phyloP scores from a whole-genome alignment of 2,329 filamentous ascomycete genomes.

The Lachnellula suecica region DNA sequence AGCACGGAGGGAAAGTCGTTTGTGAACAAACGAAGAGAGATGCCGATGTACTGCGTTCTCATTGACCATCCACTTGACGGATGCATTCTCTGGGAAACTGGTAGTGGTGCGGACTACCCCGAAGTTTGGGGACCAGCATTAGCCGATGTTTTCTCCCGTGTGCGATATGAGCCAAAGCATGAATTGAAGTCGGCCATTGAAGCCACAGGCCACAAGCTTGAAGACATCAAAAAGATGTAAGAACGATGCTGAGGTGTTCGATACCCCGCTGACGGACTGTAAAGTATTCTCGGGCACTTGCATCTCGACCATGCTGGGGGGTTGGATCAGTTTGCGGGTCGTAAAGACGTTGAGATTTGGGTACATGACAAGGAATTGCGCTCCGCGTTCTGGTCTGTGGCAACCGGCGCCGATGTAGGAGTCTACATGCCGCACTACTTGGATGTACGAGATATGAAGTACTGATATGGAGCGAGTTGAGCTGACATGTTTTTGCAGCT shows the following conservation, averaged over 20 bases:
- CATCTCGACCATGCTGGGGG: slow-evolving; percentile 49
- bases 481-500: slow-evolving; percentile 29
- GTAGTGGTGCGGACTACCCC: slow-evolving; percentile 26
- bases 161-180: slow-evolving; percentile 26
- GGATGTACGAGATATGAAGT: slow-evolving; percentile 25
- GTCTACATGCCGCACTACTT: slow-evolving; percentile 38
- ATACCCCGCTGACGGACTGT: neutral
- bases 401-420: slow-evolving; percentile 39
- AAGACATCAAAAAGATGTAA: slow-evolving; percentile 43
- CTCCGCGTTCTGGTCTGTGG: slow-evolving; percentile 44
- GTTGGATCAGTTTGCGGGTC: slow-evolving; percentile 41
- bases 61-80: slow-evolving; percentile 30
- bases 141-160: slow-evolving; percentile 39
- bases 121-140: slow-evolving; percentile 34
- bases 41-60: slow-evolving; percentile 26
- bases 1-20: slow-evolving; percentile 20
- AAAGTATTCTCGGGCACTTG: slow-evolving; percentile 43
- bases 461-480: neutral
- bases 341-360: slow-evolving; percentile 43
- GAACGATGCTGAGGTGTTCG: neutral
- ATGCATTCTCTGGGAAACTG: slow-evolving; percentile 28
- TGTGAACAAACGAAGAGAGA: slow-evolving; percentile 25
- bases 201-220: slow-evolving; percentile 43
- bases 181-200: slow-evolving; percentile 28
- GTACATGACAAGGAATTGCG: slow-evolving; percentile 48